Conservation (phyloP, 768 basidiomycete genomes). For the Dictyophora rubrovolvata region DNA sequence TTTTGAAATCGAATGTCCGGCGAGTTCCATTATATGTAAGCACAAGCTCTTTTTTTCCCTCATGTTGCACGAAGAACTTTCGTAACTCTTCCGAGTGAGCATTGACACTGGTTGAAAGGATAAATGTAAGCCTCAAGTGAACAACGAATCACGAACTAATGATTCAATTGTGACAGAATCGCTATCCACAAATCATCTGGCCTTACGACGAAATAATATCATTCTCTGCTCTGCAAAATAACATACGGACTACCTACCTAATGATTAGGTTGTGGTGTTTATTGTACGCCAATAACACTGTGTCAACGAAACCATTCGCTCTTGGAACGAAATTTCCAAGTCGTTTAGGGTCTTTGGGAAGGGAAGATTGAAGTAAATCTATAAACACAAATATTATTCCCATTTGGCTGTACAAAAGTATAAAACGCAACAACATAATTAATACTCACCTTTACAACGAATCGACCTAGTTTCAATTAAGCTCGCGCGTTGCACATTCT, state of each 20-base stretch:
- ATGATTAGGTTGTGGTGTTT: slow-evolving; percentile 29
- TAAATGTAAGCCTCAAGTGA: not conserved
- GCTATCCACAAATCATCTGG: slow-evolving; percentile 44
- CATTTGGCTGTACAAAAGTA: too few relatives aligned
- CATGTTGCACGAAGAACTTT: slow-evolving; percentile 25
- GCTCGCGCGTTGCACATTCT: too few relatives aligned
- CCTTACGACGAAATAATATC: not conserved
- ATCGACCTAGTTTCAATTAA: too few relatives aligned
- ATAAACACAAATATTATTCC: too few relatives aligned
- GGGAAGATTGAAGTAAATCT: slow-evolving; percentile 22
- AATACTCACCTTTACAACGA: too few relatives aligned
- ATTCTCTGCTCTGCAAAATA: not conserved
- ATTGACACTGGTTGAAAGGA: slow-evolving; percentile 11
- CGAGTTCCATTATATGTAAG: slow-evolving; percentile 15
- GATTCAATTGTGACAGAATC: slow-evolving; percentile 29
- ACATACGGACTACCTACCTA: slow-evolving; percentile 13
- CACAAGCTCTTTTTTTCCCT: slow-evolving; percentile 23
- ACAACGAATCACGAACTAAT: slow-evolving; percentile 14
- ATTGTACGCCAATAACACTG: slow-evolving; percentile 25
- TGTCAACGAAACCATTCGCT: slow-evolving; percentile 25
- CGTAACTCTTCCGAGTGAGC: slow-evolving; percentile 25
- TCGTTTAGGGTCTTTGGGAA: slow-evolving; percentile 2
- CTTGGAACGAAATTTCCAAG: not conserved
- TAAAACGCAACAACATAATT: too few relatives aligned
- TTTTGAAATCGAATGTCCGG: slow-evolving; percentile 23